Evolutionary conservation across 2,329 filamentous ascomycete species (phyloP).

Genomic region (Didymella pinodella): DNA sequence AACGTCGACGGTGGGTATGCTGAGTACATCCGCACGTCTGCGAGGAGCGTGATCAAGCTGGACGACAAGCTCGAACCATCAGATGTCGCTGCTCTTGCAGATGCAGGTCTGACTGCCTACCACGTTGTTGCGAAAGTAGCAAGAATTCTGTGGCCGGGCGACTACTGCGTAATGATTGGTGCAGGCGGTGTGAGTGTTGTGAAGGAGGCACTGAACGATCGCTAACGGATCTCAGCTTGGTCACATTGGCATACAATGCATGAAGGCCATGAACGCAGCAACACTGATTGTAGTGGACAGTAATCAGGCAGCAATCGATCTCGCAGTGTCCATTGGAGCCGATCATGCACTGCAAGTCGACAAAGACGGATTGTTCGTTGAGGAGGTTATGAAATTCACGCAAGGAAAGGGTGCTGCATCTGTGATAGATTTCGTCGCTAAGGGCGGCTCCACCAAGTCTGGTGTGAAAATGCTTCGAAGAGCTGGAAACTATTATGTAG

Average conservation of each 20-base stretch:
- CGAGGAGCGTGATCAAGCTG: slow-evolving; percentile 12
- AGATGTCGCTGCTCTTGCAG: slow-evolving; percentile 13
- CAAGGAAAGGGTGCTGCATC: slow-evolving; percentile 10
- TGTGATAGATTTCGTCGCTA: slow-evolving; percentile 12
- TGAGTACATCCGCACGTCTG: slow-evolving; percentile 8
- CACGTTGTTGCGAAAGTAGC: slow-evolving; percentile 13
- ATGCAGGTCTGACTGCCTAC: slow-evolving; percentile 10
- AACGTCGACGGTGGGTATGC: slow-evolving; percentile 14
- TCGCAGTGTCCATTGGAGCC: slow-evolving; percentile 12
- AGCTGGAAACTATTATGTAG: slow-evolving; percentile 12
- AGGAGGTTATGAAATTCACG: slow-evolving; percentile 7
- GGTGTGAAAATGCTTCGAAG: slow-evolving; percentile 14
- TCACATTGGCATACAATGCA: slow-evolving; percentile 15
- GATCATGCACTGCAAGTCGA: slow-evolving; percentile 8
- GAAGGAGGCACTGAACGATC: too few species aligned
- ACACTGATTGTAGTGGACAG: slow-evolving; percentile 9
- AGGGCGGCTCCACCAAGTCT: slow-evolving; percentile 13
- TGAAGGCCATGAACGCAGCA: slow-evolving; percentile 15
- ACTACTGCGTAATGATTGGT: slow-evolving; percentile 12
- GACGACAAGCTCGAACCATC: slow-evolving; percentile 9
- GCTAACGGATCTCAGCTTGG: slow-evolving; percentile 6
- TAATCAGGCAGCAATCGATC: slow-evolving; percentile 10
- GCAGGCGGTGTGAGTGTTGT: slow-evolving; percentile 8
- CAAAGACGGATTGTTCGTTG: neutral
- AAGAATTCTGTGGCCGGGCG: slow-evolving; percentile 8